These are phyloP conservation scores for carrot (Daucus carota) DNA, from an alignment of 129 eudicot species.

Conservation along the genomic window DNA sequence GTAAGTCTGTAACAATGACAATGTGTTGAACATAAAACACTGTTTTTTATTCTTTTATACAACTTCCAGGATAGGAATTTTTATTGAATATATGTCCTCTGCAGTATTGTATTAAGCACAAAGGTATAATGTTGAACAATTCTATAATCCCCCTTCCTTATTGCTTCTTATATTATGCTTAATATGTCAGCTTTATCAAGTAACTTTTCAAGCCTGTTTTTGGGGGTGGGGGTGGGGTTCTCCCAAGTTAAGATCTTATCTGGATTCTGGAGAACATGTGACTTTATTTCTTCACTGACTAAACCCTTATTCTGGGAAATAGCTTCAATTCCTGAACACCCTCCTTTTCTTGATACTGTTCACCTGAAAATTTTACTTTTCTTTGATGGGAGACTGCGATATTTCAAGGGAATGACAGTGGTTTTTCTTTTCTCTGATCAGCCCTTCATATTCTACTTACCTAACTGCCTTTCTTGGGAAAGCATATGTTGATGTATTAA, in stretches of 20 bases:
- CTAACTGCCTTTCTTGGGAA: neutral
- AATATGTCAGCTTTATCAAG: neutral
- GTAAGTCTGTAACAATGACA: neutral
- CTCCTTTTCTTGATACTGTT: neutral
- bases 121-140: neutral
- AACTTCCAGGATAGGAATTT: neutral
- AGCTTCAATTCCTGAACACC: neutral
- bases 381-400: neutral
- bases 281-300: neutral
- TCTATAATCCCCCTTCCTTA: neutral
- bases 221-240: neutral
- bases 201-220: neutral
- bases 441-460: neutral
- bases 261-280: neutral
- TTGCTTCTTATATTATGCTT: neutral
- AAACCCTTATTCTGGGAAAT: neutral
- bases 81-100: neutral
- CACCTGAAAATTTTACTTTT: neutral
- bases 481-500: neutral
- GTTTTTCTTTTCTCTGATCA: neutral
- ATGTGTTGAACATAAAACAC: neutral
- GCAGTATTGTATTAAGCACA: neutral
- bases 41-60: neutral
- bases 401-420: neutral
- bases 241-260: neutral